Percentiles rank a stretch among this genome's conserved stretches.
phyloP scores from a whole-genome alignment of 305 asterid genomes.

The Solanum chacoense region DNA sequence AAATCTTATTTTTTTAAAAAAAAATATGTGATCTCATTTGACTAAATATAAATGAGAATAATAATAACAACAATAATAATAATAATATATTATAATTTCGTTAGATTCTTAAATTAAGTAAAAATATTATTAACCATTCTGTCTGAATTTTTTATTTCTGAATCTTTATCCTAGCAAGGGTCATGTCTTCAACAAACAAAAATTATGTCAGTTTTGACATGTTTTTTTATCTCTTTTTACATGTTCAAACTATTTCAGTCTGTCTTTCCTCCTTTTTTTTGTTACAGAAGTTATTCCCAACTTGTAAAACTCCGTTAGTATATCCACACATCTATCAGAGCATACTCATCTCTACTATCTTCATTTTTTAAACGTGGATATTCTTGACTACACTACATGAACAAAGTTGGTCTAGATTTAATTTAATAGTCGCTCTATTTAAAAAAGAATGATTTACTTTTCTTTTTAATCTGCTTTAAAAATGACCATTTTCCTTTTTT shows the following conservation, averaged over 20 bases:
- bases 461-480: too few species aligned
- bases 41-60: not conserved
- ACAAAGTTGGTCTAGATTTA: not conserved
- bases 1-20: not conserved
- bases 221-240: not conserved
- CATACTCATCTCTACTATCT: not conserved
- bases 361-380: too few species aligned
- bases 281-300: not conserved
- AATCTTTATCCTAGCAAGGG: not conserved
- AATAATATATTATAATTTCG: too few species aligned
- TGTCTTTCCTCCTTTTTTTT: not conserved
- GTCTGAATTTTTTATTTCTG: rapidly evolving
- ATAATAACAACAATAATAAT: too few species aligned
- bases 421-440: not conserved
- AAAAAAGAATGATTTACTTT: too few species aligned
- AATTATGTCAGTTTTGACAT: rapidly evolving
- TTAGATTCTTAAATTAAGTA: not conserved
- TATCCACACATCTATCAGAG: not conserved
- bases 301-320: not conserved
- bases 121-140: not conserved
- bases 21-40: not conserved
- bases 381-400: not conserved
- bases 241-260: not conserved
- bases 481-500: too few species aligned
- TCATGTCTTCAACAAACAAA: not conserved